Conservation (phyloP, 2,329 filamentous ascomycete species). For the Tolypocladium tropicale region DNA sequence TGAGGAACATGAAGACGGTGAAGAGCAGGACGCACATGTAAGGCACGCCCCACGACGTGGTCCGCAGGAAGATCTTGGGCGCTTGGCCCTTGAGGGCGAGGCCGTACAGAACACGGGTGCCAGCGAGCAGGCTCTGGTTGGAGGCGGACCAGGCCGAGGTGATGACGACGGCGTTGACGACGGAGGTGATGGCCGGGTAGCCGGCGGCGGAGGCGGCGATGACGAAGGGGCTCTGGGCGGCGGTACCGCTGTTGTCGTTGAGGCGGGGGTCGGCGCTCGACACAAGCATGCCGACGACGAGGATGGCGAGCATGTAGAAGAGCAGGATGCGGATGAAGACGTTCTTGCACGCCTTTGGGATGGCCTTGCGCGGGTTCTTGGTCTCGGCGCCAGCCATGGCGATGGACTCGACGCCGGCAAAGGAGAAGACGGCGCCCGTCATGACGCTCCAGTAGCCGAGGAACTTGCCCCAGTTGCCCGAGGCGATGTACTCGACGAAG, state of each 20-base stretch:
- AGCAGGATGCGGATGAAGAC: conserved; percentile 48
- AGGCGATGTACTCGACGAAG: conserved; percentile 54
- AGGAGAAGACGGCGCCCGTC: conserved; percentile 56
- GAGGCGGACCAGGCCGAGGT: conserved; percentile 55
- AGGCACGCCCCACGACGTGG: conserved; percentile 51
- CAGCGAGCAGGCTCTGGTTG: conserved; percentile 53
- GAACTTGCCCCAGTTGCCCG: conserved; percentile 50
- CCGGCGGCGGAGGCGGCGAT: conserved; percentile 61
- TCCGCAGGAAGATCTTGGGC: conserved; percentile 48
- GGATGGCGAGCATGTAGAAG: conserved; percentile 55
- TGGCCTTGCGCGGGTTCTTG: conserved; percentile 40
- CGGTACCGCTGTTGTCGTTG: conserved; percentile 30
- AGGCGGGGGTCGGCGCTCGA: conserved; percentile 47
- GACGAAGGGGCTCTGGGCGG: conserved; percentile 53
- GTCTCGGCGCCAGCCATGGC: conserved; percentile 54
- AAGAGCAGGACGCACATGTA: conserved; percentile 48
- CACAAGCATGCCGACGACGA: conserved; percentile 61
- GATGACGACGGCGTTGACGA: conserved; percentile 70
- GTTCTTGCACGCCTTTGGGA: conserved; percentile 45
- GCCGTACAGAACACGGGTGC: conserved; percentile 59
- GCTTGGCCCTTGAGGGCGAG: conserved; percentile 58
- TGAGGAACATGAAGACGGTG: conserved; percentile 42
- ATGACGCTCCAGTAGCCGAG: conserved; percentile 56
- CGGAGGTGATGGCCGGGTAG: conserved; percentile 55
- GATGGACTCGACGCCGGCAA: conserved; percentile 53